phyloP scores from a whole-genome alignment of 2,329 filamentous ascomycete species.

The Helotiales sp. region DNA sequence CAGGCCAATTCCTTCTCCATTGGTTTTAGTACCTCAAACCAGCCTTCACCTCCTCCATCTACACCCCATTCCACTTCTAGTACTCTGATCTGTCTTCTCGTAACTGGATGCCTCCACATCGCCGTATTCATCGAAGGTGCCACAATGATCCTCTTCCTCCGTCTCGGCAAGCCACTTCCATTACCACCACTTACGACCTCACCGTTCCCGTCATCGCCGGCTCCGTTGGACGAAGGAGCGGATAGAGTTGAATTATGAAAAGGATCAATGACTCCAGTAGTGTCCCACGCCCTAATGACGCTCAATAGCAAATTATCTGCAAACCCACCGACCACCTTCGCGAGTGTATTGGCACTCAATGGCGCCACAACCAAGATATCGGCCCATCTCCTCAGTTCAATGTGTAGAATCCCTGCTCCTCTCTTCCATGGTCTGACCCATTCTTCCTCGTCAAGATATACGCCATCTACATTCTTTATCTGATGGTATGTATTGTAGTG shows the following conservation, averaged over 20 bases:
- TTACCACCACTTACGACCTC: neutral
- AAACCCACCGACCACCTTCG: conserved; percentile 78
- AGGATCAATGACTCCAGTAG: conserved; percentile 46
- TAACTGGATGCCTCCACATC: conserved; percentile 89
- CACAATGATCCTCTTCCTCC: conserved; percentile 69
- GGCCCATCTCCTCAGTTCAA: conserved; percentile 82
- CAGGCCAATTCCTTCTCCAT: conserved; percentile 79
- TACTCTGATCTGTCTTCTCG: conserved; percentile 66
- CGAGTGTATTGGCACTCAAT: conserved; percentile 80
- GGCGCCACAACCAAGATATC: conserved; percentile 79
- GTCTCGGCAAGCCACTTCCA: conserved; percentile 22
- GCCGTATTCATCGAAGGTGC: conserved; percentile 85
- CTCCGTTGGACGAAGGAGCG: neutral
- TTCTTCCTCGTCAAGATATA: conserved; percentile 85
- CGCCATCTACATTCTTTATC: conserved; percentile 72
- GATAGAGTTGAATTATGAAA: conserved; percentile 59
- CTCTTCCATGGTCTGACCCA: conserved; percentile 79
- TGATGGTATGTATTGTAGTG: conserved; percentile 56
- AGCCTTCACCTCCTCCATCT: conserved; percentile 49
- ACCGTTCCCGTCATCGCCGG: neutral
- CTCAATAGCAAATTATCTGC: conserved; percentile 73
- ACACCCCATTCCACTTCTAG: conserved; percentile 76
- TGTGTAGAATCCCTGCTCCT: conserved; percentile 82
- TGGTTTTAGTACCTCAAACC: conserved; percentile 73
- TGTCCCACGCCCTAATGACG: conserved; percentile 87